Evolutionary conservation across 345 rosid genomes (phyloP), one percentile per base, ranked within the genome.

Genomic region (Mercurialis annua): DNA sequence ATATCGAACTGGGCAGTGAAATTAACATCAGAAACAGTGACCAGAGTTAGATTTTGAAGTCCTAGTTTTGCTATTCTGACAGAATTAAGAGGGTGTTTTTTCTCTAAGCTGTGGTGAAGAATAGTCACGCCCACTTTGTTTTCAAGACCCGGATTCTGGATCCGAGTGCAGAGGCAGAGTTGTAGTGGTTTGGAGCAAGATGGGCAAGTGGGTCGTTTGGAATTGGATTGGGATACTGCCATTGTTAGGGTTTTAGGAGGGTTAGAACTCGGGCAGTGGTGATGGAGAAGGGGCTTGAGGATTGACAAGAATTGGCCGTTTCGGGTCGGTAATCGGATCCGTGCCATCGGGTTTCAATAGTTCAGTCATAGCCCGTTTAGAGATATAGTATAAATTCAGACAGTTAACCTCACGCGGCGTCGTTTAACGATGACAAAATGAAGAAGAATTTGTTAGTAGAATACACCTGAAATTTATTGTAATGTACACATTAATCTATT

Each of bases 61-160:
- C 97, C 98, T 53, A 88, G 62, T 66, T 66, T 92, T 36, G 87
- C 91, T 62, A 92, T 88, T 46, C 90, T 78, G 48, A 89, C 67
- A 49, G 93, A 87, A 76, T 92, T 92, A 67, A 92, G 88, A 0
- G 90, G 92, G 76, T 92, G 93, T 15, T 84, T 90, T 21, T 64
- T 80, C 80, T 92, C 97, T 64, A 82, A 80, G 58, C 83, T 82
- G 64, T 92, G 93, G 66, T 92, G 97, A 56, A 92, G 97, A 23
- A 92, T 82, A 71, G 89, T 87, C 33, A 92, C 73, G 66, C 76
- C 78, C n/a, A 88, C 88, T 69, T 84, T 77, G 64, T 85, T 90
- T 11, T 90, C 88, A 11, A 87, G 73, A 52, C 75, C 69, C 29
- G 81, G 81, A 59, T 68, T 65, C 44, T 61, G 86, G 68, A 90